Conservation (phyloP, 495 filamentous ascomycete species). For the Penicillium tannophilum region DNA sequence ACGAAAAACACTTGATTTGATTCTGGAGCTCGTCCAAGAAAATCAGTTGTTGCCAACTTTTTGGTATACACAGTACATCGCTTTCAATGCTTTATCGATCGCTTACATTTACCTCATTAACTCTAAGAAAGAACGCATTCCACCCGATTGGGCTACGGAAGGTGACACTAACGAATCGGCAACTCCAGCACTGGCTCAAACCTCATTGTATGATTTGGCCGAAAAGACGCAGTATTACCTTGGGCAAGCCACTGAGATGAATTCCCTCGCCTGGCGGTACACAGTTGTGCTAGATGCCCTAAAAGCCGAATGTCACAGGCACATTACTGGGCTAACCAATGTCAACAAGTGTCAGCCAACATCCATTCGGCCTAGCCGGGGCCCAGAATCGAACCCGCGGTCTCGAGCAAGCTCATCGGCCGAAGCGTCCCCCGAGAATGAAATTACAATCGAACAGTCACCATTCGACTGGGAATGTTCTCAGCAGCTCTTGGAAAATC, state of each 20-base stretch:
- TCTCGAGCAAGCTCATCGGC: neutral
- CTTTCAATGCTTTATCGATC: constrained; percentile 35
- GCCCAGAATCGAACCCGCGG: neutral
- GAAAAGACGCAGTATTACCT: constrained; percentile 29
- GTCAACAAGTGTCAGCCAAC: no score
- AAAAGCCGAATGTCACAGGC: constrained; percentile 21
- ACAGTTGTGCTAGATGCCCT: constrained; percentile 29
- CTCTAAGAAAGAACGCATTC: constrained; percentile 22
- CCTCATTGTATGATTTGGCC: constrained; percentile 20
- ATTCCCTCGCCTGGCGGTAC: constrained; percentile 34
- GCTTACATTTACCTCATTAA: constrained; percentile 33
- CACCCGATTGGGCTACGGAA: constrained; percentile 8
- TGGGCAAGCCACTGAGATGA: constrained; percentile 28
- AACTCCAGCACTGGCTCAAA: constrained; percentile 13
- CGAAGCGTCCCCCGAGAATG: neutral
- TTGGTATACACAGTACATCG: constrained; percentile 36
- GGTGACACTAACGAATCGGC: neutral
- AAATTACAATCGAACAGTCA: neutral
- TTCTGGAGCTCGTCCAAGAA: constrained; percentile 28
- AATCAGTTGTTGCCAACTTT: constrained; percentile 29
- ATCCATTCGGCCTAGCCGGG: neutral
- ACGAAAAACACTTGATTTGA: constrained; percentile 24
- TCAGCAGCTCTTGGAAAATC: neutral
- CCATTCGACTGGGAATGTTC: constrained; percentile 5
- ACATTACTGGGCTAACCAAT: neutral